A percentile compares a stretch with the other conserved stretches of the same genome.
Conservation (phyloP, 2,329 filamentous ascomycete genomes). For the Thelonectria rubi region DNA sequence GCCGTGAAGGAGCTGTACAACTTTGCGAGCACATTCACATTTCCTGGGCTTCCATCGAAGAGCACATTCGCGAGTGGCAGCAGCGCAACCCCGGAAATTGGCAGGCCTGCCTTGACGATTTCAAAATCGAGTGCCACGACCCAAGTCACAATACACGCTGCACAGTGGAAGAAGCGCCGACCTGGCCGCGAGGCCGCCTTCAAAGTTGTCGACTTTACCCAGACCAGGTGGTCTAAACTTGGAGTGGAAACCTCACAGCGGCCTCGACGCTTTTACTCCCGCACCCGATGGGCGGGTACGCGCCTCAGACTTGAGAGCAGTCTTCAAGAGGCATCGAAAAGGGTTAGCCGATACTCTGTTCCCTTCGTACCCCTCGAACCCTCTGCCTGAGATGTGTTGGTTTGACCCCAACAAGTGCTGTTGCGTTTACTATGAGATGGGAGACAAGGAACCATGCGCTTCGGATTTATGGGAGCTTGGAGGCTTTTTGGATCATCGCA, state of each 20-base stretch:
- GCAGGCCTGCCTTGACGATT: neutral
- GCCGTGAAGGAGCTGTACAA: neutral
- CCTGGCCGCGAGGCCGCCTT: neutral
- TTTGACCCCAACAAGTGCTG: neutral
- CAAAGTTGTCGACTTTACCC: neutral
- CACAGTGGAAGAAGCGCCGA: neutral
- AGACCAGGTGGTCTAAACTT: neutral
- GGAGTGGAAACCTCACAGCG: conserved; percentile 2
- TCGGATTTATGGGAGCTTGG: neutral
- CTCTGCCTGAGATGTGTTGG: neutral
- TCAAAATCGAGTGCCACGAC: neutral
- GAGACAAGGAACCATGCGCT: neutral
- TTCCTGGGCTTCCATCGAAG: neutral
- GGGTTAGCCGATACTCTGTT: neutral
- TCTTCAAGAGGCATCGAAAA: neutral
- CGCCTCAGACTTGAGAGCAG: neutral
- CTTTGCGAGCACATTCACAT: neutral
- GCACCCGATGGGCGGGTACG: neutral
- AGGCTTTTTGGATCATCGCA: neutral
- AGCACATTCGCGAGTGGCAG: neutral
- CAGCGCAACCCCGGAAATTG: neutral
- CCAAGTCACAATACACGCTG: neutral
- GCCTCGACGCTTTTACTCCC: neutral
- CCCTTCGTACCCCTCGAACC: neutral
- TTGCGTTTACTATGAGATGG: neutral